These are phyloP conservation scores for Trichocomaceae sp. DNA, from an alignment of 2,329 filamentous ascomycete species.

Conservation along the genomic window DNA sequence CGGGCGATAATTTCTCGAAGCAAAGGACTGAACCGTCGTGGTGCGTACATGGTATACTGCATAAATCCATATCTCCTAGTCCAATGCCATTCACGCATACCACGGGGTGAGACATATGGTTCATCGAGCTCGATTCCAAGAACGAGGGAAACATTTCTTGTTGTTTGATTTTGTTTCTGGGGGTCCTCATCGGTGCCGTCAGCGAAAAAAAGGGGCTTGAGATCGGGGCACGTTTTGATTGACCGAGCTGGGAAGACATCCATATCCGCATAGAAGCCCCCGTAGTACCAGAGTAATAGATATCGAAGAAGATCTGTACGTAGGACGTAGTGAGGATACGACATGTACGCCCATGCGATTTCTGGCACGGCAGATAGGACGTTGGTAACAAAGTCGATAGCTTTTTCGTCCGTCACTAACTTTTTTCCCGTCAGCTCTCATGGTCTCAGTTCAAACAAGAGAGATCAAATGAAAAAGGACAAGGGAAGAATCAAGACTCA, in stretches of 20 bases:
- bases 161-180: not conserved
- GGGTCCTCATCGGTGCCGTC: not conserved
- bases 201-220: constrained; percentile 12
- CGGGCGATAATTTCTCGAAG: constrained; percentile 27
- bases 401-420: constrained; percentile 24
- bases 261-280: constrained; percentile 31
- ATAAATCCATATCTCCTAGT: constrained; percentile 28
- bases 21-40: constrained; percentile 29
- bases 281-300: constrained; percentile 31
- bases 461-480: not conserved
- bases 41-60: constrained; percentile 32
- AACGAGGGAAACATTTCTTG: constrained; percentile 25
- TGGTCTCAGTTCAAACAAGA: not conserved
- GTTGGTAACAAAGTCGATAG: constrained; percentile 22
- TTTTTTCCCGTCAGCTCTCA: constrained; percentile 6
- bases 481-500: constrained; percentile 5
- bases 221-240: constrained; percentile 25
- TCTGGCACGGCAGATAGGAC: constrained; percentile 23
- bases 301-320: constrained; percentile 44
- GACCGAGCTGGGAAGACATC: constrained; percentile 25
- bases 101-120: constrained; percentile 25
- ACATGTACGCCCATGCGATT: constrained; percentile 22
- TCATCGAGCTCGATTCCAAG: constrained; percentile 33
- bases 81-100: constrained; percentile 31
- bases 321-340: constrained; percentile 42